Evolutionary conservation across 192 early-diverging fungal species (phyloP), one percentile per base, ranked within the genome.

Genomic region (Entomortierella chlamydospora): DNA sequence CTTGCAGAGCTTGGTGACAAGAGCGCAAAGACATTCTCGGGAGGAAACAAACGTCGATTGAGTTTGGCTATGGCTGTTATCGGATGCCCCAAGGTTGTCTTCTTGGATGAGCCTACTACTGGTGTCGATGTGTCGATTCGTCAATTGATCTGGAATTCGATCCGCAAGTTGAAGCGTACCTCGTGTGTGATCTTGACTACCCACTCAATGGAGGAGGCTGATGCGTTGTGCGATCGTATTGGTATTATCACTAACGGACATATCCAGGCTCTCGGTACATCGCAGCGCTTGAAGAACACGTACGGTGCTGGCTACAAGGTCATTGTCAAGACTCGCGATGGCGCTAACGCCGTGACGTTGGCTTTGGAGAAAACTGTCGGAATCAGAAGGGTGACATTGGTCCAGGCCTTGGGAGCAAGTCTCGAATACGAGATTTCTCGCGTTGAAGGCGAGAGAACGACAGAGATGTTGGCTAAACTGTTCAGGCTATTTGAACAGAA

Each of bases 61-160:
- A 84, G 83, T 58, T 89, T 90, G 41, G 87, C 87, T 9, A 87
- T 86, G 57, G 87, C 86, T 55, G 81, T 91, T 1, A 87, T 89
- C 9, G 88, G 84, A 33, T 81, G 87, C 78, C 90, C 91, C n/a
- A 87, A 88, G 60, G 82, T 92, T 37, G 87, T 97, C 30, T 93
- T 97, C 80, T 83, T 95, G 54, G 93, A 95, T 78, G 95, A 92
- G 72, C 95, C 95, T 13, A 95, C 93, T 0, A 92, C 90, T 0
- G 95, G 95, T 4, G 84, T 92, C 7, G 90, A 91, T 71, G 82
- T 85, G 4, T 74, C 87, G 28, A 85, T 83, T 52, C 85, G 85
- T 23, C 83, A 81, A 31, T 54, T 73, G 43, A 83, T 89, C 34
- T 89, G 88, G 88, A 80, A 81, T 37, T 72, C 84, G 41, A 82